phyloP scores from a whole-genome alignment of 225 moss, liverwort and hornwort genomes.

The Straminergon stramineum region DNA sequence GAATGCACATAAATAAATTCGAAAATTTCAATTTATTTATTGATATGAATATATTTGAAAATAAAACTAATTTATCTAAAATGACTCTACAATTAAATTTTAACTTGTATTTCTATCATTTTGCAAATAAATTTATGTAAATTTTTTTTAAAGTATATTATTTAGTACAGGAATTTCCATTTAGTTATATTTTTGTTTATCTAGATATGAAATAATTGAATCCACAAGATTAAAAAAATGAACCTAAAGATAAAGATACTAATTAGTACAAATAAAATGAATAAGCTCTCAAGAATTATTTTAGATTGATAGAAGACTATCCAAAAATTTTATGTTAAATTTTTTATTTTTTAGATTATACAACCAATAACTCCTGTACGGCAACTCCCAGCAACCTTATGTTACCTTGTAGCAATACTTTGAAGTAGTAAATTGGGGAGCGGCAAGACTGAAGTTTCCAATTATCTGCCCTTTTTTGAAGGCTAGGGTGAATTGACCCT shows the following conservation, averaged over 20 bases:
- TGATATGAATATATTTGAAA: neutral
- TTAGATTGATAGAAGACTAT: neutral
- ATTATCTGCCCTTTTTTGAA: too few species aligned
- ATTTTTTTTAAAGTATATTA: accelerated
- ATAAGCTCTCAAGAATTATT: neutral
- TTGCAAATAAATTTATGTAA: neutral
- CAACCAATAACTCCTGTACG: neutral
- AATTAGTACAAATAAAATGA: neutral
- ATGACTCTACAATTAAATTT: neutral
- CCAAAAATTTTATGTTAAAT: neutral
- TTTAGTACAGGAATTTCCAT: accelerated
- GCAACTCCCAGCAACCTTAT: accelerated
- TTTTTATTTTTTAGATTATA: neutral
- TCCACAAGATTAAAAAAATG: neutral
- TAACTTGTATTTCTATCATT: neutral
- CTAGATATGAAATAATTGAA: neutral
- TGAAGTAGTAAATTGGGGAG: accelerated
- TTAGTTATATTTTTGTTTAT: neutral
- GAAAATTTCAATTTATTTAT: neutral
- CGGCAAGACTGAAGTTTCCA: accelerated
- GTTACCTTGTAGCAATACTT: neutral
- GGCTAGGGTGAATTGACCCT: too few species aligned
- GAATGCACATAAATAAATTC: neutral
- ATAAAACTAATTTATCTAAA: neutral
- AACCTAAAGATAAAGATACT: neutral